Evolutionary conservation across 1,284 basidiomycete species (phyloP).

Genomic region (Cryptococcus sp.): DNA sequence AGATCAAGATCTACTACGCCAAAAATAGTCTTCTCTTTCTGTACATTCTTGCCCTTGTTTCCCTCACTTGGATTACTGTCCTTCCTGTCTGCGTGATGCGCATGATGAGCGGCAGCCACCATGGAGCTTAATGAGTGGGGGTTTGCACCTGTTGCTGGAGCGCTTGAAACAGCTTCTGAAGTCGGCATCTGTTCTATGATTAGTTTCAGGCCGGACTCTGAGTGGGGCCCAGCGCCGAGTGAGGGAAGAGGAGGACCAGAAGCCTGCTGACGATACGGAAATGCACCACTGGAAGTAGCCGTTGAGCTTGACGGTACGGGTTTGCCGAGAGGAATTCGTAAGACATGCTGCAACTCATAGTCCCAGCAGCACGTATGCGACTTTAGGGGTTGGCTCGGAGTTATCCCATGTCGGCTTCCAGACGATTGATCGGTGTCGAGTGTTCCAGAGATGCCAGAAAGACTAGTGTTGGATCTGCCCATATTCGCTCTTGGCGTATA

Average conservation of each 20-base stretch:
- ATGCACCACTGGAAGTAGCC: slow-evolving; percentile 5
- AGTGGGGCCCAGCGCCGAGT: slow-evolving; percentile 41
- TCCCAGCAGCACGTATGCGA: slow-evolving; percentile 47
- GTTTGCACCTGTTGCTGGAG: slow-evolving; percentile 1
- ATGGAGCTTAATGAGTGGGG: neutral
- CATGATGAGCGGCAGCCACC: slow-evolving; percentile 7
- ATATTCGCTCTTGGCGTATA: slow-evolving; percentile 4
- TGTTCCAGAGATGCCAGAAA: slow-evolving; percentile 1
- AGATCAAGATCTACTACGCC: slow-evolving; percentile 51
- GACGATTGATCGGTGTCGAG: no score
- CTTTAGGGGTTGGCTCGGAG: slow-evolving; percentile 28
- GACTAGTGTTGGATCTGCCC: neutral
- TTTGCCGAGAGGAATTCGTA: slow-evolving; percentile 44
- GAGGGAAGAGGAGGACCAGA: slow-evolving; percentile 16
- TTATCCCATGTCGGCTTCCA: slow-evolving; percentile 34
- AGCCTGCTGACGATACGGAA: slow-evolving; percentile 2
- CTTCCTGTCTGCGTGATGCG: slow-evolving; percentile 2
- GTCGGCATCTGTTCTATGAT: slow-evolving; percentile 34
- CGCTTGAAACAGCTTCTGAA: neutral
- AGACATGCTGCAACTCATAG: slow-evolving; percentile 38
- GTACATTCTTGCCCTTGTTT: slow-evolving; percentile 5
- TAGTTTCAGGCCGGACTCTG: slow-evolving; percentile 42
- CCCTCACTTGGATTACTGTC: slow-evolving; percentile 13
- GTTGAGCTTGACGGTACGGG: slow-evolving; percentile 11
- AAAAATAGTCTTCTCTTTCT: slow-evolving; percentile 26